These are phyloP conservation scores for Penicillium chermesinum DNA, from an alignment of 495 filamentous ascomycete genomes.

Conservation along the genomic window DNA sequence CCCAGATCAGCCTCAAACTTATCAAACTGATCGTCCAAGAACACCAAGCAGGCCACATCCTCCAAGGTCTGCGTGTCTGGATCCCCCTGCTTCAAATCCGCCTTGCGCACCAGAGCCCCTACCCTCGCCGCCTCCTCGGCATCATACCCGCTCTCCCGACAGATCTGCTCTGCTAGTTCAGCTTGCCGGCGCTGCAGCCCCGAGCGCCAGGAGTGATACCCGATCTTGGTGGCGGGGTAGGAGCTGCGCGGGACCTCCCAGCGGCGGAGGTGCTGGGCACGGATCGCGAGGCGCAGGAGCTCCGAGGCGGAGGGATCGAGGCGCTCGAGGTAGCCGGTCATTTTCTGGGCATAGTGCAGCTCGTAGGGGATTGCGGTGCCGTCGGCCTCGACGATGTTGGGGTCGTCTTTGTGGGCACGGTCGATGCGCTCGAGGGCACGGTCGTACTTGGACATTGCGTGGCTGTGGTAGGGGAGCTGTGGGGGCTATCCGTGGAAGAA, in stretches of 20 bases:
- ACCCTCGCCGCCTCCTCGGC: constrained; percentile 48
- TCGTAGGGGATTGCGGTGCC: constrained; percentile 55
- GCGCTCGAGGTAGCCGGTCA: constrained; percentile 61
- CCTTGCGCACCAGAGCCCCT: constrained; percentile 59
- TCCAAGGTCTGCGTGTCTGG: constrained; percentile 68
- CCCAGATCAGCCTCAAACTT: constrained; percentile 60
- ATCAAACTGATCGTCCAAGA: constrained; percentile 79
- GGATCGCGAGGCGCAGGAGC: constrained; percentile 63
- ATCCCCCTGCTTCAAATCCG: constrained; percentile 53
- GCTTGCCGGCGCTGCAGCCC: constrained; percentile 68
- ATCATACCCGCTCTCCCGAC: constrained; percentile 44
- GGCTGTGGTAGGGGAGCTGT: neutral
- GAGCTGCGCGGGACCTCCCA: constrained; percentile 71
- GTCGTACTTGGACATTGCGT: constrained; percentile 29
- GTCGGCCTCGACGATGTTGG: constrained; percentile 35
- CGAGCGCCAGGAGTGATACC: constrained; percentile 72
- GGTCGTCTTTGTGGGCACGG: constrained; percentile 66
- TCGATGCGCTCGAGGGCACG: constrained; percentile 62
- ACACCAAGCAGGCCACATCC: constrained; percentile 82
- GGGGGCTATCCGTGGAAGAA: neutral
- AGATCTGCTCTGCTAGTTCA: constrained; percentile 52
- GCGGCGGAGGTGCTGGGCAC: constrained; percentile 75
- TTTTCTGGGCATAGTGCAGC: constrained; percentile 72
- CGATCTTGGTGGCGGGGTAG: constrained; percentile 63
- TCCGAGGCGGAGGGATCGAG: constrained; percentile 54